Base-by-base conservation (phyloP, 106 monocot genomes). In the Dendrobium chrysotoxum region DNA sequence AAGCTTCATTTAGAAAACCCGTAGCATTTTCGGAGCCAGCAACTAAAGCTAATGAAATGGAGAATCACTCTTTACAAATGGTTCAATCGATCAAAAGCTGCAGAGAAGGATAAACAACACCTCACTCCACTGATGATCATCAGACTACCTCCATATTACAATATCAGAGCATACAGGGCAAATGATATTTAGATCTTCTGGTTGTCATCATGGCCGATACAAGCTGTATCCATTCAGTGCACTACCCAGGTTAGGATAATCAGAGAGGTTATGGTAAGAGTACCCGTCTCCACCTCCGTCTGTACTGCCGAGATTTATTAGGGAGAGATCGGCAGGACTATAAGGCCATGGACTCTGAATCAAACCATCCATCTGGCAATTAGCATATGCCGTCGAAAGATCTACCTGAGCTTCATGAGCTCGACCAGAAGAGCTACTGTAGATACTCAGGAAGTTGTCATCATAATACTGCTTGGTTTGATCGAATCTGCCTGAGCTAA, bases 321-420 rank as follows among this genome's bases (percentile, higher is more conserved):
- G 64, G 17, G 85, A 30, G 10, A 65, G 75, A 73, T 91, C 89
- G 18, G 86, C 57, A 39, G 40, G 75, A 53, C 79, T 50, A 39
- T 78, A 79, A 6, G 84, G 87, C 93, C 93, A 93, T 76, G 87
- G 88, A 65, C 26, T 76, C 44, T 80, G 75, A 80, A 89, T 26
- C 82, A 87, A 12, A 0, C 85, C 86, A 38, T 88, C 91, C 35
- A 88, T 83, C 28, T 88, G 81, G 61, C 84, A 82, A 73, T 80
- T 86, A 2, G 83, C 72, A 41, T 87, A 93, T n/a, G 41, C 74
- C 21, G 68, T 78, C 8, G 88, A 77, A 15, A 82, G 77, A 82
- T 91, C 87, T 7, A 82, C 12, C 15, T 84, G 85, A 46, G 72
- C 39, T 20, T 81, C 53, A 2, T 75, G 40, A 41, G 80, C 28